Evolutionary conservation across 2,329 filamentous ascomycete genomes (phyloP).

Genomic region (Lojkania enalia): DNA sequence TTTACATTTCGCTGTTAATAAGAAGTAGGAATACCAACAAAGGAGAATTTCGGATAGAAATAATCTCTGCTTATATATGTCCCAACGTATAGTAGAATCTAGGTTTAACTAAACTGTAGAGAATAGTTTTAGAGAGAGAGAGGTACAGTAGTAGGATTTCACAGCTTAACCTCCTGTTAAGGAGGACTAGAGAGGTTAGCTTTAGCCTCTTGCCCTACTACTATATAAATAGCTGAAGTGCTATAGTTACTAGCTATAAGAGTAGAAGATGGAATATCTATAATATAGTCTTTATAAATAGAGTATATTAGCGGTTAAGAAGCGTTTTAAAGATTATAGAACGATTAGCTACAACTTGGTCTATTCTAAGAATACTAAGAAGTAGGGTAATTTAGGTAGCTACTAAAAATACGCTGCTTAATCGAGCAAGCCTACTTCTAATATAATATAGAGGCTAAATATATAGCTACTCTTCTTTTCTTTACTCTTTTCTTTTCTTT

Average conservation of each 20-base stretch:
- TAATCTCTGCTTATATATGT: not conserved
- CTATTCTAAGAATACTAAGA: not conserved
- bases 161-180: too few species aligned
- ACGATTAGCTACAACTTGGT: not conserved
- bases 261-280: not conserved
- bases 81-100: too few species aligned
- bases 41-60: not conserved
- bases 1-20: not conserved
- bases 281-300: not conserved
- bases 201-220: too few species aligned
- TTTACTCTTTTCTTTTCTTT: too few species aligned
- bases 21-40: not conserved
- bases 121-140: too few species aligned
- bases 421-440: not conserved
- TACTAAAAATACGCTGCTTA: not conserved
- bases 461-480: too few species aligned
- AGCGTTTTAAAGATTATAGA: too few species aligned
- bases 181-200: too few species aligned
- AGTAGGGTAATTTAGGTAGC: not conserved
- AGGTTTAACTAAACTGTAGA: too few species aligned
- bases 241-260: not conserved
- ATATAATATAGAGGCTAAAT: too few species aligned
- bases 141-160: too few species aligned
- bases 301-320: not conserved
- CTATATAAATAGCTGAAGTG: too few species aligned